phyloP scores from a whole-genome alignment of 2,329 filamentous ascomycete genomes.

The Fusarium caatingaense region DNA sequence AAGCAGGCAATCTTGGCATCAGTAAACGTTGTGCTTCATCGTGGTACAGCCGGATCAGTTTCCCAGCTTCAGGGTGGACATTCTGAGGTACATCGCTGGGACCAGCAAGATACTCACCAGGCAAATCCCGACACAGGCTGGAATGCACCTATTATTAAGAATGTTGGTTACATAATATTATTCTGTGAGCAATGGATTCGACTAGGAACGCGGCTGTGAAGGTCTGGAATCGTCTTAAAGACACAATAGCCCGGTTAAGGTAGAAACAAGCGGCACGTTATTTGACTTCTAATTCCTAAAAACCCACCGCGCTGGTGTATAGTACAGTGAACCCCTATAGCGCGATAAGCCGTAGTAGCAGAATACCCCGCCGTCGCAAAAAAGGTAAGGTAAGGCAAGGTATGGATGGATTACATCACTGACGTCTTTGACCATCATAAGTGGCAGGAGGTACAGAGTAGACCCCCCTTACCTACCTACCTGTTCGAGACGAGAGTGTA shows the following conservation, averaged over 20 bases:
- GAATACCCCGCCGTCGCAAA: slow-evolving; percentile 24
- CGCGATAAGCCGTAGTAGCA: slow-evolving; percentile 3
- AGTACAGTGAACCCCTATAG: slow-evolving; percentile 12
- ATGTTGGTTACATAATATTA: slow-evolving; percentile 1
- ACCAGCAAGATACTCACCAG: not conserved
- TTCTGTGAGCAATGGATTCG: not conserved
- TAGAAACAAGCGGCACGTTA: not conserved
- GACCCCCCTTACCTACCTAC: not conserved
- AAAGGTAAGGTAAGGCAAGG: not conserved
- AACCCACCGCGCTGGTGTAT: not conserved
- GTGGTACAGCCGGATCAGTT: not conserved
- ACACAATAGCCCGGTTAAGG: not conserved
- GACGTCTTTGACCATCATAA: slow-evolving; percentile 4
- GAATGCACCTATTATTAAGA: slow-evolving; percentile 13
- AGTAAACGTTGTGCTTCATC: not conserved
- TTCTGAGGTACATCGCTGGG: not conserved
- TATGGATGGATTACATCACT: slow-evolving; percentile 36
- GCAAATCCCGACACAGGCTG: not conserved
- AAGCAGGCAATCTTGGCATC: not conserved
- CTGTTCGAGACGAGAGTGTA: not conserved
- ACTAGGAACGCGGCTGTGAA: not conserved
- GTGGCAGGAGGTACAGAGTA: not conserved
- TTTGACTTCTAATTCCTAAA: not conserved
- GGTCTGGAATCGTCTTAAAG: not conserved
- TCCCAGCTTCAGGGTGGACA: not conserved